Base-by-base conservation (phyloP, 208 protist genomes). In the Leishmania major region DNA sequence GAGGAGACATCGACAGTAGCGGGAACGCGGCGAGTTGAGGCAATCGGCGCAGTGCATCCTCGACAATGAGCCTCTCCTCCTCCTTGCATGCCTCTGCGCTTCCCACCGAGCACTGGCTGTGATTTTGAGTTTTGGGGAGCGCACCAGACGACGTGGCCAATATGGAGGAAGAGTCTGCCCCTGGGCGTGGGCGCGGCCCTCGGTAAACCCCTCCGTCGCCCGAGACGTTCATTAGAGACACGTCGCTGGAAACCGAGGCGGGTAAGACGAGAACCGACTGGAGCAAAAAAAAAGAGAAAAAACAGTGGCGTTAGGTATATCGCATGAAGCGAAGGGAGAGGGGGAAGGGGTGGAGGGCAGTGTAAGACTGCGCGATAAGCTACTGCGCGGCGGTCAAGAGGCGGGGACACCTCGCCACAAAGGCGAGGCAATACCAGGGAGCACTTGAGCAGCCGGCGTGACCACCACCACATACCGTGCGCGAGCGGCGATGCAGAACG, bases 41-140 rank as follows among this genome's bases (percentile, higher is more conserved):
- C 53, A 82, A 45, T 3, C 47, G 72, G 13, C 77, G 40, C 70
- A 79, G 73, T 35, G 72, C 77, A 4, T 82, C 71, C 2, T 78
- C 66, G 40, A 82, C 72, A 10, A 81, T 25, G 5, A 37, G 40
- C 28, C 64, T 40, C 47, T 82, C 82, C 17, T 80, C 77, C n/a
- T 35, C 47, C 49, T 55, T 64, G 25, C 40, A 25, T 40, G 73
- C 35, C 13, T 40, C 31, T 22, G 40, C 62, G 13, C 31, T 43
- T 7, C 35, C 53, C 25, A 62, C 73, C 47, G 53, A 25, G 73
- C 73, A 8, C 13, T 77, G 13, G 73, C 15, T 37, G 35, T 43
- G 28, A 55, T 43, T 17, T 17, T 19, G 45, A 55, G 25, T 35
- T 31, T 47, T 37, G 70, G n/a, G 25, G 28, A 35, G 43, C 0